These are phyloP conservation scores for Zoysia japonica DNA, from an alignment of 176 grass and related monocot species.

Conservation along the genomic window DNA sequence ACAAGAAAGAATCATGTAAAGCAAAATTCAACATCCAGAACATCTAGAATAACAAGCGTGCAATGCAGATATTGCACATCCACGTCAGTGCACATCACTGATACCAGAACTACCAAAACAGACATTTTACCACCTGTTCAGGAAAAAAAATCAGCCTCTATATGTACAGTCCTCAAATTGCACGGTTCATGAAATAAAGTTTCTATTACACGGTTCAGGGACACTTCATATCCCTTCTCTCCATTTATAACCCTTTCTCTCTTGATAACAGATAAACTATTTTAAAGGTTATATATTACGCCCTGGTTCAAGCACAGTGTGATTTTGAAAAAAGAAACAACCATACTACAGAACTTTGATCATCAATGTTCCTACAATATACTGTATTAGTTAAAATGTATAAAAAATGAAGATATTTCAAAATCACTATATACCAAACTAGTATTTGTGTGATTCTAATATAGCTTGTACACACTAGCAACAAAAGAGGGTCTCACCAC, in stretches of 20 bases:
- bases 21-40: conserved; percentile 8
- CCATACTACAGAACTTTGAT: neutral
- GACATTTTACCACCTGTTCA: neutral
- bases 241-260: neutral
- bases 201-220: neutral
- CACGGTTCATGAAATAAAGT: neutral
- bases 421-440: too few species aligned
- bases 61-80: conserved; percentile 11
- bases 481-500: neutral
- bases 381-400: too few species aligned
- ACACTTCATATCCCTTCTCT: neutral
- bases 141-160: neutral
- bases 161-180: neutral
- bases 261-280: neutral
- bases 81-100: neutral
- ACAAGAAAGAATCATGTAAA: conserved; percentile 7
- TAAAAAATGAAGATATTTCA: too few species aligned
- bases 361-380: neutral
- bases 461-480: neutral
- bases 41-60: neutral
- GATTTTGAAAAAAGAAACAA: neutral
- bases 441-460: neutral
- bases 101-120: neutral
- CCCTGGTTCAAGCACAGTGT: neutral
- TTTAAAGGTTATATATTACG: neutral